A percentile compares a stretch with the other conserved stretches of the same genome.
Conservation (phyloP, 495 filamentous ascomycete genomes). For the Tuber microsphaerosporum region DNA sequence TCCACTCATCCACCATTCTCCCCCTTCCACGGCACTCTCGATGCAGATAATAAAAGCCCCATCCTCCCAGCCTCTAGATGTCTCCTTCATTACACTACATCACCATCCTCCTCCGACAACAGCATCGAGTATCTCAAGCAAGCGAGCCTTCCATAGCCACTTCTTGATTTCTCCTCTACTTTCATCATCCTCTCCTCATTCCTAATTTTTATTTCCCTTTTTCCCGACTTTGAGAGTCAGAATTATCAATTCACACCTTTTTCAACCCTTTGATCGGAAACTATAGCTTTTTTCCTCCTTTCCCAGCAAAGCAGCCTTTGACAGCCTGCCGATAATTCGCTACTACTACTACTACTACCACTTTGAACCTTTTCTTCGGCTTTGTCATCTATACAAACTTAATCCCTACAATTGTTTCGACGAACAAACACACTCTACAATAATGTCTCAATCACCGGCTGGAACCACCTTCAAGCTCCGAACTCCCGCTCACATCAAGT, state of each 20-base stretch:
- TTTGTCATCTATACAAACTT: constrained; percentile 21
- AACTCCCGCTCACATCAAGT: constrained; percentile 93
- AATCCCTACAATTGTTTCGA: constrained; percentile 7
- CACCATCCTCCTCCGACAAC: constrained; percentile 5
- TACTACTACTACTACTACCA: not conserved
- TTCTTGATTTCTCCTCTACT: constrained; percentile 8
- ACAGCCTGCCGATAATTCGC: constrained; percentile 17
- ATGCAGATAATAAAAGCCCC: constrained; percentile 33
- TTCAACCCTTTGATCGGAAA: constrained; percentile 15
- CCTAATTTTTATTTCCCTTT: constrained; percentile 1
- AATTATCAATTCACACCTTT: constrained; percentile 6
- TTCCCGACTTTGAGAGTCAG: constrained; percentile 34
- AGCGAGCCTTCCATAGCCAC: constrained; percentile 29
- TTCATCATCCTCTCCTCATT: constrained; percentile 14
- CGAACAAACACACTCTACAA: constrained; percentile 17
- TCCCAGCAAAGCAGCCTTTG: constrained; percentile 21
- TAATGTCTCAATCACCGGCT: constrained; percentile 33
- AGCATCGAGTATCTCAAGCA: constrained; percentile 22
- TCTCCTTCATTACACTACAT: constrained; percentile 25
- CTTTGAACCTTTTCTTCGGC: constrained; percentile 14
- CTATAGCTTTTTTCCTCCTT: constrained; percentile 1
- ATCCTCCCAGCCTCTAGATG: constrained; percentile 25
- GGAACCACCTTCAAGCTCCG: constrained; percentile 67
- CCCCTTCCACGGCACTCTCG: constrained; percentile 4
- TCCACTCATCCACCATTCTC: constrained; percentile 14